Evolutionary conservation across 2,329 filamentous ascomycete species (phyloP), one percentile per base, ranked within the genome.

Genomic region (Colletotrichum agaves): DNA sequence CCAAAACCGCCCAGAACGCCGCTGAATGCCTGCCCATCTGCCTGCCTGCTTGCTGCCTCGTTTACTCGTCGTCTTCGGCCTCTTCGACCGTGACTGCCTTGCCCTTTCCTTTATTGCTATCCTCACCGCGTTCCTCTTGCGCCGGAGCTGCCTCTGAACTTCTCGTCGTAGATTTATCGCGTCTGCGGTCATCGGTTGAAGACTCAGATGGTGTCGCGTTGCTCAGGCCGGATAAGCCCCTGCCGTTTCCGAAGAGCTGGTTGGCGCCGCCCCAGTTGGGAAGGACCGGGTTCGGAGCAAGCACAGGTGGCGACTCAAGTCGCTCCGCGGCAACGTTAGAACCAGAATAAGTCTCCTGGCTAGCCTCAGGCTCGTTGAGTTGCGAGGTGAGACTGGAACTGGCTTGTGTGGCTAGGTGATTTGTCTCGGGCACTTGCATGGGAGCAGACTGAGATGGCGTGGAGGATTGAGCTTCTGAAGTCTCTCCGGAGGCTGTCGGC

Each of bases 181-280:
- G 33, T 15, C 70, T 67, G 5, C 69, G 68, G 17, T 71, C 68
- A 6, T 67, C 61, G 7, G 39, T 6, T 15, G 66, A 66, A 10
- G 27, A 17, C 62, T 67, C 66, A 17, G 62, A 41, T 17, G 56
- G 50, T 17, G 56, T 49, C 19, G 37, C 27, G 41, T 67, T 67
- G 13, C 43, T 56, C 23, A 69, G 13, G n/a, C 43, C 43, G n/a
- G 61, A 41, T 27, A 67, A 15, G n/a, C 41, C 62, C 12, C 35
- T 49, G 21, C 76, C 76, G 53, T 74, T 77, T 15, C 76, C 75
- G 63, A 86, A 86, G 0, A 86, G 75, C 72, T 86, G 85, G 15
- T 83, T 79, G 2, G 82, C 75, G 13, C 83, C 82, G 52, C 83
- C 83, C 85, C 85, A 87, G 63, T 81, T 83, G 5, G 85, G 84